A percentile compares a stretch with the other conserved stretches of the same genome.
These are phyloP conservation scores for Fusarium proliferatum DNA, from an alignment of 2,329 filamentous ascomycete species.

Conservation along the genomic window DNA sequence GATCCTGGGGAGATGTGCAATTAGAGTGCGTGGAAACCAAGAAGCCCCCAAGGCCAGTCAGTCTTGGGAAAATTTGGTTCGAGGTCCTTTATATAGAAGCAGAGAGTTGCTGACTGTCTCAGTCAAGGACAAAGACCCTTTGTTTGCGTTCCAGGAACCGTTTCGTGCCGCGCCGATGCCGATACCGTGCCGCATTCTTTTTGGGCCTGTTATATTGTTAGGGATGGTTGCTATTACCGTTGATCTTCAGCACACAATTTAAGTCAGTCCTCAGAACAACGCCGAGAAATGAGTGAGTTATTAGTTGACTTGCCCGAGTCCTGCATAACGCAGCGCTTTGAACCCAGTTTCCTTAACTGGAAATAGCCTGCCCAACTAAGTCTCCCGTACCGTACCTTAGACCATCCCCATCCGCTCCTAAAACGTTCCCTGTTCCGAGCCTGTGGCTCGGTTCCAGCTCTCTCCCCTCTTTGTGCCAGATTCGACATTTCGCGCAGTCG, in stretches of 20 bases:
- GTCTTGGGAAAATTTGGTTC: neutral
- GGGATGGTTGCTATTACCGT: constrained; percentile 2
- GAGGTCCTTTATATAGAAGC: neutral
- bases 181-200: neutral
- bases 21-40: constrained; percentile 7
- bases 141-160: neutral
- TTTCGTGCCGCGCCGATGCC: constrained; percentile 6
- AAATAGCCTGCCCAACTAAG: constrained; percentile 34
- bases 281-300: constrained; percentile 26
- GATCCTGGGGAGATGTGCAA: constrained; percentile 23
- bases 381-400: constrained; percentile 25
- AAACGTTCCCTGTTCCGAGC: constrained; percentile 34
- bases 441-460: constrained; percentile 29
- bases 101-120: neutral
- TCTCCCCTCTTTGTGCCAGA: constrained; percentile 31
- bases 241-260: constrained; percentile 34
- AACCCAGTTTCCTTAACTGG: constrained; percentile 40
- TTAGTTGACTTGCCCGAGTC: constrained; percentile 15
- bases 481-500: constrained; percentile 33
- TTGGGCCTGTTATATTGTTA: constrained; percentile 1
- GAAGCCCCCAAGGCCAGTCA: neutral
- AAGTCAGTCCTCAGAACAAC: constrained; percentile 29
- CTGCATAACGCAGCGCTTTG: constrained; percentile 35
- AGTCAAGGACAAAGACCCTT: neutral
- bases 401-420: constrained; percentile 29